Percentiles rank a stretch among this genome's conserved stretches.
These are phyloP conservation scores for Candida coquimbonensis DNA, from an alignment of 805 yeast genomes.

Conservation along the genomic window DNA sequence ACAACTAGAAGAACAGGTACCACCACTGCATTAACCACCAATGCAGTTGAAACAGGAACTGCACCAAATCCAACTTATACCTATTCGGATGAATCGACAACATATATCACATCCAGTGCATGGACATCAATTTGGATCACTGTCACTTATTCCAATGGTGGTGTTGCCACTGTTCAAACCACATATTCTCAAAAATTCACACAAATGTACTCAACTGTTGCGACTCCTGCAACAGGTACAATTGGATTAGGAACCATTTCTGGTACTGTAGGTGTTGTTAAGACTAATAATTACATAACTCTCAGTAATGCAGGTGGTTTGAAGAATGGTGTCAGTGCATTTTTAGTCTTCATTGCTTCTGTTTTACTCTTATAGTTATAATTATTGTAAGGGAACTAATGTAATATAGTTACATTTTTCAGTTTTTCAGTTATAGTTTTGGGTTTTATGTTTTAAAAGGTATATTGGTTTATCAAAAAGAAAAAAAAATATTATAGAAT, in stretches of 20 bases:
- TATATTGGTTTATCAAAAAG: not conserved
- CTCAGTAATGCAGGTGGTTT: not conserved
- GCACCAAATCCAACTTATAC: constrained; percentile 21
- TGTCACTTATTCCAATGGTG: constrained; percentile 37
- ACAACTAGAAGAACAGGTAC: not conserved
- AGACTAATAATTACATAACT: constrained; percentile 39
- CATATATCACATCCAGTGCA: constrained; percentile 23
- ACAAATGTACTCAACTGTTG: constrained; percentile 38
- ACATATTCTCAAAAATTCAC: constrained; percentile 49
- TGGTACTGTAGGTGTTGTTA: constrained; percentile 63
- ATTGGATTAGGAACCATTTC: constrained; percentile 72
- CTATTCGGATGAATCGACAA: constrained; percentile 24
- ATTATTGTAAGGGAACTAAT: no score
- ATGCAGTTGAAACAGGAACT: constrained; percentile 5
- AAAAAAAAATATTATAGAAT: not conserved
- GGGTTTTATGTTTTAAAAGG: not conserved
- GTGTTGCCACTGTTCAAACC: constrained; percentile 38
- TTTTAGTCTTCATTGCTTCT: not conserved
- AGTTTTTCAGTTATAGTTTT: not conserved
- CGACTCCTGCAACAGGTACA: constrained; percentile 51
- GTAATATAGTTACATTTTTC: no score
- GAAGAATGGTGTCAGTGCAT: constrained; percentile 1
- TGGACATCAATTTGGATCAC: constrained; percentile 47
- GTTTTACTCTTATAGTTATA: not conserved
- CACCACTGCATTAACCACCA: constrained; percentile 18